Percentiles rank a stretch among this genome's conserved stretches.
Conservation (phyloP, 257 asterid species). For the Lycium ferocissimum region DNA sequence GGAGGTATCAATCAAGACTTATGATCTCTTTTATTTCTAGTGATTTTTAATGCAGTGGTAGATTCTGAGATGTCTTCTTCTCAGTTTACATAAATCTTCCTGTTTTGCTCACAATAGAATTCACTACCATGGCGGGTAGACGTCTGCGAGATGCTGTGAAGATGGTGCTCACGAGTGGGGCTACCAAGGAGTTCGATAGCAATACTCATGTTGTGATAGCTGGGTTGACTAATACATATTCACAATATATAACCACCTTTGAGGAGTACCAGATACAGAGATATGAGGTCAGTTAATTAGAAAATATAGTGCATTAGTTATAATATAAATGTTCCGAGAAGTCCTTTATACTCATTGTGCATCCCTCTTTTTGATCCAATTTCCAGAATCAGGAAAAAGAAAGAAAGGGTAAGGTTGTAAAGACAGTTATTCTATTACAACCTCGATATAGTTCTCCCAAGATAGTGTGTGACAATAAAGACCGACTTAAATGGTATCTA, state of each 20-base stretch:
- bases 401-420: background rate
- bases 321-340: background rate
- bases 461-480: background rate
- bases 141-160: slow-evolving; percentile 93
- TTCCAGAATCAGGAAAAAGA: background rate
- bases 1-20: slow-evolving; percentile 64
- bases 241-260: slow-evolving; percentile 86
- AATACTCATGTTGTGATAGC: slow-evolving; percentile 87
- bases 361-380: background rate
- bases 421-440: background rate
- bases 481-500: background rate
- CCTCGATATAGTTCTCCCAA: background rate
- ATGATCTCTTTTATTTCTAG: slow-evolving; percentile 14
- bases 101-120: slow-evolving; percentile 55
- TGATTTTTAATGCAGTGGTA: slow-evolving; percentile 1
- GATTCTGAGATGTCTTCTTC: background rate
- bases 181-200: slow-evolving; percentile 54
- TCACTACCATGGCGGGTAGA: slow-evolving; percentile 98
- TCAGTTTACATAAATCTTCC: background rate
- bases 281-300: slow-evolving; percentile 78
- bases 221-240: slow-evolving; percentile 92
- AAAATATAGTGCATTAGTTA: background rate
- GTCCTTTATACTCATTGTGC: background rate
- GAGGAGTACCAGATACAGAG: slow-evolving; percentile 97
- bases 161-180: slow-evolving; percentile 56